A percentile compares a stretch with the other conserved stretches of the same genome.
Conservation (phyloP, 345 rosid species). For the Boechera divaricarpa region DNA sequence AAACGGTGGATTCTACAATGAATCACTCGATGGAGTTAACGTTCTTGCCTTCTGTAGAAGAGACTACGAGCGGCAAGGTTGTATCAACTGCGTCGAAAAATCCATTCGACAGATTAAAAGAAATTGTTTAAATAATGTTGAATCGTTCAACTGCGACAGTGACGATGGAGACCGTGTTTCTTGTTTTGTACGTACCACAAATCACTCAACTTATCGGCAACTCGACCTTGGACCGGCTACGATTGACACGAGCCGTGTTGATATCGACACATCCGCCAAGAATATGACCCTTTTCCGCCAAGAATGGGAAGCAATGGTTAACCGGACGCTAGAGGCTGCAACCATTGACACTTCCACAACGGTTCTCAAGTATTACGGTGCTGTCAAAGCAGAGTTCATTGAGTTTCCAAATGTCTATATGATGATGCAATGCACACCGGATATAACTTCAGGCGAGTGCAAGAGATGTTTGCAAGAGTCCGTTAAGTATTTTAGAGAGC, state of each 20-base stretch:
- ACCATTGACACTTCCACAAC: constrained; percentile 26
- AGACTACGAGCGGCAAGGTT: constrained; percentile 40
- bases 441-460: constrained; percentile 44
- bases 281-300: constrained; percentile 41
- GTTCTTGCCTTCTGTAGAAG: constrained; percentile 49
- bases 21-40: constrained; percentile 42
- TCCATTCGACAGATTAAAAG: not conserved
- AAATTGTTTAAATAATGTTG: constrained; percentile 44
- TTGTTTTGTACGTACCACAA: constrained; percentile 47
- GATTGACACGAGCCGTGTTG: not conserved
- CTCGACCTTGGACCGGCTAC: constrained; percentile 28
- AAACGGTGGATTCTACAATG: constrained; percentile 41
- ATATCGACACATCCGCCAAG: not conserved
- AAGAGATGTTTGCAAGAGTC: constrained; percentile 31
- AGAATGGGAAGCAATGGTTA: constrained; percentile 36
- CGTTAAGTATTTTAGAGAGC: not conserved
- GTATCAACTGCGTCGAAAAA: constrained; percentile 39
- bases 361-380: constrained; percentile 46
- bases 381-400: constrained; percentile 20
- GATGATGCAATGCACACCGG: constrained; percentile 57
- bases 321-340: constrained; percentile 15
- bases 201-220: constrained; percentile 27
- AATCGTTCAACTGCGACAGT: constrained; percentile 36
- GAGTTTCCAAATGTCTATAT: constrained; percentile 5
- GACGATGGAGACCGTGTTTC: constrained; percentile 17